phyloP scores from a whole-genome alignment of 306 rosid species.

The Oxytropis ochrocephala region DNA sequence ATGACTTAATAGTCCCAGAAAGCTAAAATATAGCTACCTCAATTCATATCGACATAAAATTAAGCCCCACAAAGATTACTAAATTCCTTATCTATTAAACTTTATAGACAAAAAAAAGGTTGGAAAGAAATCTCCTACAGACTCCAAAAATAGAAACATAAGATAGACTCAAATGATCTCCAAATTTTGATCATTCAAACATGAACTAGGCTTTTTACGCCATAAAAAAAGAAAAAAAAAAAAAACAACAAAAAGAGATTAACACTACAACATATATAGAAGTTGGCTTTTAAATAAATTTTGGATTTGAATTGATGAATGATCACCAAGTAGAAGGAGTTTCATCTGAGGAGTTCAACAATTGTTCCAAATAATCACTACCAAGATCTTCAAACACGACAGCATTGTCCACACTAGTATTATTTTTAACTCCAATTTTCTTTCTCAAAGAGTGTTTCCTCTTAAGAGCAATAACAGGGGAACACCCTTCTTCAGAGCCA shows the following conservation, averaged over 20 bases:
- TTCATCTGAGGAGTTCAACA: conserved; percentile 50
- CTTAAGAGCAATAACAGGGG: conserved; percentile 87
- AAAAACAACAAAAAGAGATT: neutral
- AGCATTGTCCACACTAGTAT: conserved; percentile 46
- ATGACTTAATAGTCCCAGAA: neutral
- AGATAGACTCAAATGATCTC: conserved; percentile 23
- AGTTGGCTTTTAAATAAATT: neutral
- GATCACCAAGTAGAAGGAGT: conserved; percentile 7
- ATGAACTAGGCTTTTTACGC: neutral
- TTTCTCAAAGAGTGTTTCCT: conserved; percentile 78
- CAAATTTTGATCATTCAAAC: conserved; percentile 26
- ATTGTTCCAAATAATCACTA: conserved; percentile 81
- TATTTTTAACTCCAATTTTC: conserved; percentile 47
- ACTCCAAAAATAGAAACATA: neutral
- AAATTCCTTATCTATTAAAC: conserved; percentile 25
- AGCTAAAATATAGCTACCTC: conserved; percentile 17
- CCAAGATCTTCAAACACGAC: conserved; percentile 92
- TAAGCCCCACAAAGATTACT: conserved; percentile 11
- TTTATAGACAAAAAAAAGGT: neutral
- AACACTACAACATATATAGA: neutral
- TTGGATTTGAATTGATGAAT: neutral
- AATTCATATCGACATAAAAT: conserved; percentile 4
- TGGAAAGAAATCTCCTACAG: neutral
- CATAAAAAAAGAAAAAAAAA: conserved; percentile 1
- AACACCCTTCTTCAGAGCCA: conserved; percentile 46